Evolutionary conservation across 441 rosid genomes (phyloP).

Genomic region (Pelargonium citronellum): DNA sequence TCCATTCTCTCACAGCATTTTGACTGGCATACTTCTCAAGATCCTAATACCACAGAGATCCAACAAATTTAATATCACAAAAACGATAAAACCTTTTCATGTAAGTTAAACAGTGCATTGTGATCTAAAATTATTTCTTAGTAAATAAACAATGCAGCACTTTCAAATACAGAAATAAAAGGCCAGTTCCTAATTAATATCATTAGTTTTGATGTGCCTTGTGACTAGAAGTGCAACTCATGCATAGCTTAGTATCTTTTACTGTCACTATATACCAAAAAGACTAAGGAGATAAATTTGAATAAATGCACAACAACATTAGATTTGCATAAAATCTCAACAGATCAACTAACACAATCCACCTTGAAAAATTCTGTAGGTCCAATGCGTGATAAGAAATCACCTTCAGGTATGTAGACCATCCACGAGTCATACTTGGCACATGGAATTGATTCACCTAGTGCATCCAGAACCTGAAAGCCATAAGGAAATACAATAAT

Average conservation of each 20-base stretch:
- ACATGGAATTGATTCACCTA: slow-evolving; percentile 80
- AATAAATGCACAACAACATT: not conserved
- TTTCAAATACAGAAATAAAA: not conserved
- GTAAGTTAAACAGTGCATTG: not conserved
- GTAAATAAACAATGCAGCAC: not conserved
- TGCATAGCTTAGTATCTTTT: not conserved
- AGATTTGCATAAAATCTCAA: not conserved
- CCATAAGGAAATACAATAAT: slow-evolving; percentile 6
- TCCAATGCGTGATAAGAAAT: slow-evolving; percentile 83
- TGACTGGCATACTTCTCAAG: slow-evolving; percentile 72
- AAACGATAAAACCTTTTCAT: not conserved
- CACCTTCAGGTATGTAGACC: slow-evolving; percentile 89
- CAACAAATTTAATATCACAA: not conserved
- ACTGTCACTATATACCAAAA: not conserved
- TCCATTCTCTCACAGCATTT: slow-evolving; percentile 76
- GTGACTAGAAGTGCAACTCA: not conserved
- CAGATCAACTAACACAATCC: slow-evolving; percentile 8
- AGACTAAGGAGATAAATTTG: not conserved
- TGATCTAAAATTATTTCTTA: not conserved
- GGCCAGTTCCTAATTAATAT: too few relatives aligned
- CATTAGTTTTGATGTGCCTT: not conserved
- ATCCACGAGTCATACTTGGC: slow-evolving; percentile 84
- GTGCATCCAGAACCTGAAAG: slow-evolving; percentile 73
- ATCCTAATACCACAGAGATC: slow-evolving; percentile 39
- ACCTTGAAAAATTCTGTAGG: slow-evolving; percentile 93